phyloP scores from a whole-genome alignment of 495 filamentous ascomycete genomes.

The Penicillium coffeae region DNA sequence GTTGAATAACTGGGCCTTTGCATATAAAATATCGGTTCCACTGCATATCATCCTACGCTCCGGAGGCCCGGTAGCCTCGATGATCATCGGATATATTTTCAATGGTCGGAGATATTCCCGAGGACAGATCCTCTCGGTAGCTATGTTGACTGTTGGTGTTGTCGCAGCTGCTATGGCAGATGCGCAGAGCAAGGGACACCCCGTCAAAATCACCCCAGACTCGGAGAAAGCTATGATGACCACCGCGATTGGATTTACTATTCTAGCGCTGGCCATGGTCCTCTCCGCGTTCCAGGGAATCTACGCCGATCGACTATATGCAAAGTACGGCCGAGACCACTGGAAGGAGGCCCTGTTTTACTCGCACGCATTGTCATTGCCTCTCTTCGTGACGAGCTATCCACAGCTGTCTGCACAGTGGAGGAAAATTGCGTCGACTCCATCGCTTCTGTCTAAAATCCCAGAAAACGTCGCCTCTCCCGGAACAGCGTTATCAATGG shows the following conservation, averaged over 20 bases:
- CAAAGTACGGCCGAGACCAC: slow-evolving; percentile 70
- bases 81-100: slow-evolving; percentile 78
- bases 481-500: slow-evolving; percentile 3
- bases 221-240: slow-evolving; percentile 13
- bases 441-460: slow-evolving; percentile 31
- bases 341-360: slow-evolving; percentile 98
- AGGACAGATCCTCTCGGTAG: slow-evolving; percentile 74
- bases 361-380: slow-evolving; percentile 74
- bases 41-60: slow-evolving; percentile 96
- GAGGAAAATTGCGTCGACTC: slow-evolving; percentile 42
- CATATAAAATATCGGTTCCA: slow-evolving; percentile 92
- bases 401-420: slow-evolving; percentile 47
- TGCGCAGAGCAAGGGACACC: slow-evolving; percentile 69
- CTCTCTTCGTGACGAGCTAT: slow-evolving; percentile 53
- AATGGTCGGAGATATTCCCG: slow-evolving; percentile 74
- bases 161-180: slow-evolving; percentile 84
- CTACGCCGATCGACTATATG: slow-evolving; percentile 88
- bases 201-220: slow-evolving; percentile 15
- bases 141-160: slow-evolving; percentile 80
- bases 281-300: slow-evolving; percentile 92
- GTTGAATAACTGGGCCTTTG: slow-evolving; percentile 96
- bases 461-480: neutral
- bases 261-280: slow-evolving; percentile 85
- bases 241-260: slow-evolving; percentile 72
- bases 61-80: slow-evolving; percentile 90